Evolutionary conservation across 2,329 filamentous ascomycete species (phyloP), one percentile per base, ranked within the genome.

Genomic region (Cercospora berteroae): DNA sequence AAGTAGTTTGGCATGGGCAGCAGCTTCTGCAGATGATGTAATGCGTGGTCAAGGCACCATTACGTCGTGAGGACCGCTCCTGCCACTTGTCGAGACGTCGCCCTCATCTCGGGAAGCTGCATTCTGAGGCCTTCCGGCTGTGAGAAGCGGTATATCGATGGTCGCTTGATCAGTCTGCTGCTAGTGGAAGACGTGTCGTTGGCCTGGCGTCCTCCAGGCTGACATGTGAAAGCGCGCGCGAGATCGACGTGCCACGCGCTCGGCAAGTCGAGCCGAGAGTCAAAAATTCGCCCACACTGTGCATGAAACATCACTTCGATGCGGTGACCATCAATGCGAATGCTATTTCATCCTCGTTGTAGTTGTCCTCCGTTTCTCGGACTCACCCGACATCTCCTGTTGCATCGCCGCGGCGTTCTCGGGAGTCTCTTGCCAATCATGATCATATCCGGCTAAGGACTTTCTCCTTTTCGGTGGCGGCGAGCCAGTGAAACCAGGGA

Each of bases 11-110:
- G 55, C 55, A 58, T 58, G 36, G 55, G 55, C 27, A 58, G 55
- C 55, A 58, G 55, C 55, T 57, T 57, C 52, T 57, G 52, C 16
- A 20, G 48, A 55, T 55, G 48, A 55, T 55, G 48, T 55, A 58
- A 31, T 33, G 55, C 20, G 52, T 29, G 52, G 36, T 23, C 25
- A 9, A 31, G 55, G 55, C 55, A 25, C 12, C 55, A 58, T 58
- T 58, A 58, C 55, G 55, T 58, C 55, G 55, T 29, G 52, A 2
- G 52, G 52, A 31, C 23, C 52, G 23, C 23, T 58, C 27, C 23
- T 25, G 48, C 23, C 48, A 25, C 48, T 27, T 16, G 48, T 55
- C 48, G 23, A 13, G 48, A 23, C 5, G 13, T 25, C 23, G 13
- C 29, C 9, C 16, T 13, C 48, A 16, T 16, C 48, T 4, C 23